A percentile compares a stretch with the other conserved stretches of the same genome.
phyloP scores from a whole-genome alignment of 805 yeast genomes.

The Jamesozyma jinghongensis region DNA sequence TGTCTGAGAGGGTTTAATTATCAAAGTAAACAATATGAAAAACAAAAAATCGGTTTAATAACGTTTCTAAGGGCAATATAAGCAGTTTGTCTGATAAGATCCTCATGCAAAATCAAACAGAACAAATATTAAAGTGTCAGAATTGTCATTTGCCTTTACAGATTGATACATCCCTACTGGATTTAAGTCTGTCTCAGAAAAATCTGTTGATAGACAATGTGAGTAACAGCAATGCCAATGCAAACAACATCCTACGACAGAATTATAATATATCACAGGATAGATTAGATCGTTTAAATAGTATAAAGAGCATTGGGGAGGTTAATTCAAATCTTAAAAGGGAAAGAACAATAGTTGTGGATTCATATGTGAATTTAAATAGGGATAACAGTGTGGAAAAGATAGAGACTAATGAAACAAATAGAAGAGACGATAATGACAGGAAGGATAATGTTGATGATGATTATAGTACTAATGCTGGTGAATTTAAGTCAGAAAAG shows the following conservation, averaged over 20 bases:
- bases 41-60: too few relatives aligned
- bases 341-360: slow-evolving; percentile 11
- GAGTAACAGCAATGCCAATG: neutral
- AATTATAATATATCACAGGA: slow-evolving; percentile 17
- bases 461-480: slow-evolving; percentile 17
- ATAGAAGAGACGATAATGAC: slow-evolving; percentile 8
- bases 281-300: slow-evolving; percentile 13
- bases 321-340: slow-evolving; percentile 20
- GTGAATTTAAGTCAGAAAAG: slow-evolving; percentile 11
- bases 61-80: too few relatives aligned
- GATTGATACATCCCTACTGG: slow-evolving; percentile 36
- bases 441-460: slow-evolving; percentile 13
- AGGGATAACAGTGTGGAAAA: slow-evolving; percentile 1
- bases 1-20: too few relatives aligned
- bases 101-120: neutral
- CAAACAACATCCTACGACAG: slow-evolving; percentile 3
- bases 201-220: slow-evolving; percentile 31
- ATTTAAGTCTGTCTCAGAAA: slow-evolving; percentile 37
- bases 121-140: slow-evolving; percentile 30
- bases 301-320: slow-evolving; percentile 16
- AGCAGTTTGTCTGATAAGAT: too few relatives aligned
- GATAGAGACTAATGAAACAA: neutral
- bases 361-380: slow-evolving; percentile 23
- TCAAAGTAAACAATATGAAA: too few relatives aligned
- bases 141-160: slow-evolving; percentile 37